phyloP scores from a whole-genome alignment of 164 flowering plant genomes.

The Vitis cinerea region DNA sequence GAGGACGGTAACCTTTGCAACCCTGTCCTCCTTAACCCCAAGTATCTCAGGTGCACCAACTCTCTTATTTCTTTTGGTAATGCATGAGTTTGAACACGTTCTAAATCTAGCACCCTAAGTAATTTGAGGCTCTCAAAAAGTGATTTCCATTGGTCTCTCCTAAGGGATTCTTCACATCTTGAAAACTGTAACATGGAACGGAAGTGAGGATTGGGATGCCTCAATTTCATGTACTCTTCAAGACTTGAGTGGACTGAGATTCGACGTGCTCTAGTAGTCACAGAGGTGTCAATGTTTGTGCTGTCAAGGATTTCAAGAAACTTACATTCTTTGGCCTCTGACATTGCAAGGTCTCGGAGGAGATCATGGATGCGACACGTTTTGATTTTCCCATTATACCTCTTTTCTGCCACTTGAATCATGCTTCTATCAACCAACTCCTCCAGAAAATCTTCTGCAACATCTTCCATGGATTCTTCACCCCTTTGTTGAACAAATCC shows the following conservation, averaged over 20 bases:
- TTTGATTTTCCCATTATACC: background rate
- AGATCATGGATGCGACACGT: constrained; percentile 14
- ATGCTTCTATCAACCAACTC: constrained; percentile 8
- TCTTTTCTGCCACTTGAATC: background rate
- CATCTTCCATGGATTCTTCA: constrained; percentile 10
- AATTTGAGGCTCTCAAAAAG: background rate
- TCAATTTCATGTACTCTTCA: no score
- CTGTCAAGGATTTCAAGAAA: background rate
- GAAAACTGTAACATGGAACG: no score
- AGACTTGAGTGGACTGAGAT: background rate
- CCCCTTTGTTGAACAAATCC: constrained; percentile 12
- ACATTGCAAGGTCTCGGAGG: constrained; percentile 6
- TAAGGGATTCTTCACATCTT: no score
- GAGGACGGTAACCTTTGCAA: background rate
- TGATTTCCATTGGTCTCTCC: background rate
- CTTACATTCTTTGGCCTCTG: constrained; percentile 6
- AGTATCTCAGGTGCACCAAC: constrained; percentile 13
- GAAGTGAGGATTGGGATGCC: no score
- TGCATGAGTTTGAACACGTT: no score
- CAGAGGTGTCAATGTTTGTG: background rate
- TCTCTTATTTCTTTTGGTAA: constrained; percentile 4
- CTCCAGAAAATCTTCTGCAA: constrained; percentile 13
- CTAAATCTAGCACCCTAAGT: constrained; percentile 7
- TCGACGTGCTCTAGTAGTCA: background rate
- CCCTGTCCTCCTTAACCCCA: background rate